Conservation (phyloP, 2,329 filamentous ascomycete species). For the Xylariaceae sp. region DNA sequence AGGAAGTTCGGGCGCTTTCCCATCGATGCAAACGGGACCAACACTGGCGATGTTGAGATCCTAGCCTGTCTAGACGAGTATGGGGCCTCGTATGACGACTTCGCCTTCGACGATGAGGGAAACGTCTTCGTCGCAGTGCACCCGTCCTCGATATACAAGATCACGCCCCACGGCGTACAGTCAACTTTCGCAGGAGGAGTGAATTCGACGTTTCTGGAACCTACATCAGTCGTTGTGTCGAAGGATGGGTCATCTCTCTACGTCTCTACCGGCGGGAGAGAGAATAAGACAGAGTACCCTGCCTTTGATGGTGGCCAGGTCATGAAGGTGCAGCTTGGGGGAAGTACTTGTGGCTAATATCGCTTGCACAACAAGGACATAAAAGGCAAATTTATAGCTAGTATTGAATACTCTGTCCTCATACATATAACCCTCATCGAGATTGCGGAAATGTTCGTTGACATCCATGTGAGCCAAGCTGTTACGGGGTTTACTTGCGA, state of each 20-base stretch:
- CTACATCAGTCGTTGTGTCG: constrained; percentile 29
- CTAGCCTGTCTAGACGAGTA: constrained; percentile 15
- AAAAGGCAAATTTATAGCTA: background rate
- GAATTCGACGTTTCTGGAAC: constrained; percentile 21
- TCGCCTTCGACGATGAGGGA: constrained; percentile 29
- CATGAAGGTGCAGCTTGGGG: constrained; percentile 12
- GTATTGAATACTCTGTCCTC: background rate
- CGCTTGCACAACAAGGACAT: background rate
- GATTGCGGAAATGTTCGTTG: too few species aligned
- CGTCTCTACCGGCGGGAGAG: constrained; percentile 29
- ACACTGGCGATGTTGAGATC: constrained; percentile 26
- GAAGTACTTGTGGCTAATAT: background rate
- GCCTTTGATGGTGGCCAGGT: constrained; percentile 26
- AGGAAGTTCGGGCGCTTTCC: constrained; percentile 22
- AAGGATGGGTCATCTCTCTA: constrained; percentile 28
- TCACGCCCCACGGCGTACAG: constrained; percentile 28
- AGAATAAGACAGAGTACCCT: constrained; percentile 14
- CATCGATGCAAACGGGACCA: constrained; percentile 26
- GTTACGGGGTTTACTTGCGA: too few species aligned
- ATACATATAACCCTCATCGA: background rate
- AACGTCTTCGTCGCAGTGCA: constrained; percentile 31
- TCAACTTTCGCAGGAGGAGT: constrained; percentile 20
- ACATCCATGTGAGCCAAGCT: too few species aligned
- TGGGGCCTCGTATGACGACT: constrained; percentile 26
- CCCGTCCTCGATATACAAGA: constrained; percentile 28